Evolutionary conservation across 371 early-diverging fungal genomes (phyloP), one percentile per base, ranked within the genome.

Genomic region (Mortierella sp.): DNA sequence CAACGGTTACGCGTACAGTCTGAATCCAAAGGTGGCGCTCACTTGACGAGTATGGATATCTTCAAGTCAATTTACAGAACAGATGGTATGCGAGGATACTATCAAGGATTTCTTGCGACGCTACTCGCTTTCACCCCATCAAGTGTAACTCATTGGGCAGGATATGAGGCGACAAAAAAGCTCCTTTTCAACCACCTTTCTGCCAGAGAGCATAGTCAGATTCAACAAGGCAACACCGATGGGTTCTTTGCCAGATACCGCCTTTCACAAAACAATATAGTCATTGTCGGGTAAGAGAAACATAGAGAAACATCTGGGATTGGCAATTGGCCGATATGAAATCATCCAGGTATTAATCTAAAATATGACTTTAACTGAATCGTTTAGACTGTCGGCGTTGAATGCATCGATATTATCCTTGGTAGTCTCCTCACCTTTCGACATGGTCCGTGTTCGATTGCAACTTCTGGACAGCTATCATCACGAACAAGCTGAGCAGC

Each of bases 61-160:
- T 56, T 69, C 66, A 78, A 78, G 63, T 73, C 73, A 35, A 78
- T 78, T 35, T 78, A 78, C 59, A 78, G 55, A 49, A 63, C 79
- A 26, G 73, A 73, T 12, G 79, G 79, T 17, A 53, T 78, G 34
- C 66, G 79, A 15, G 79, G 79, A 47, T 72, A 72, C 31, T 78
- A 78, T 34, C 79, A 70, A 26, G 79, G 79, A 19, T 78, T 78
- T 63, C 35, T 69, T 9, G 79, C 79, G 6, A 78, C 73, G 0
- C 40, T 78, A 29, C 54, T 78, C 1, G 73, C 79, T 10, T 78
- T 43, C 40, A 69, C 79, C 0, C 79, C 79, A 17, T 72, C 65
- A 17, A 69, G 73, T 29, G 79, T 78, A 10, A 63, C 79, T n/a
- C 73, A 73, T 58, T 78, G 79, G 79, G 79, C 79, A 23, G 79